Percentiles rank a stretch among this genome's conserved stretches.
phyloP scores from a whole-genome alignment of 306 rosid species.

The Quercus ilex region DNA sequence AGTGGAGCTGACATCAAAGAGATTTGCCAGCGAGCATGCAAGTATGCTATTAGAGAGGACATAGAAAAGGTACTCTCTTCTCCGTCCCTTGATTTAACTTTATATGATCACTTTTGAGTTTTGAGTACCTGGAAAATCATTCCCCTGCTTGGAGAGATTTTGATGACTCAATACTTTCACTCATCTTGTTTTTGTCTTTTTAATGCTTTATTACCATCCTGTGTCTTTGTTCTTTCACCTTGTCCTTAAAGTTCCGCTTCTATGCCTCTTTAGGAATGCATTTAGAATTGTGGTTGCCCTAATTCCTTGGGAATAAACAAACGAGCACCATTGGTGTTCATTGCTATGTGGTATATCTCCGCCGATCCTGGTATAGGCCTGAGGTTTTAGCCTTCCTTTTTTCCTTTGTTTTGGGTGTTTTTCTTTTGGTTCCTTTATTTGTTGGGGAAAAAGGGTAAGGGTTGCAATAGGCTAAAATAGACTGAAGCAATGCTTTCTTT shows the following conservation, averaged over 20 bases:
- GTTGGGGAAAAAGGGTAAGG: neutral
- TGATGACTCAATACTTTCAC: neutral
- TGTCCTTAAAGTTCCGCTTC: neutral
- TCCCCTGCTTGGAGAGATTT: neutral
- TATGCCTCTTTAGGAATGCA: neutral
- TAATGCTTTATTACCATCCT: neutral
- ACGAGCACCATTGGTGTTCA: neutral
- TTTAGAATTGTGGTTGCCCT: neutral
- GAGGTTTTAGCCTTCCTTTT: neutral
- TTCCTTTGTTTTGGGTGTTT: neutral
- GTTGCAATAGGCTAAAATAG: too few species aligned
- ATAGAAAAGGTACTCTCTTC: slow-evolving; percentile 46
- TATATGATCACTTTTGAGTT: neutral
- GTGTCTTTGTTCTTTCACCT: neutral
- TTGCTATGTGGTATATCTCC: neutral
- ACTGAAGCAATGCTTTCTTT: too few species aligned
- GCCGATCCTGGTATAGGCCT: neutral
- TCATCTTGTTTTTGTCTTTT: neutral
- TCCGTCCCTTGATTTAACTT: neutral
- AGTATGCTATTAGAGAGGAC: slow-evolving; percentile 61
- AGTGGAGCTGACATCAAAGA: slow-evolving; percentile 63
- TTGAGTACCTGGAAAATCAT: neutral
- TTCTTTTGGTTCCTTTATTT: neutral
- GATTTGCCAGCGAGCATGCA: slow-evolving; percentile 59
- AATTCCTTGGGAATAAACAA: neutral